These are phyloP conservation scores for Alectoria sarmentosa DNA, from an alignment of 495 filamentous ascomycete genomes.

Conservation along the genomic window DNA sequence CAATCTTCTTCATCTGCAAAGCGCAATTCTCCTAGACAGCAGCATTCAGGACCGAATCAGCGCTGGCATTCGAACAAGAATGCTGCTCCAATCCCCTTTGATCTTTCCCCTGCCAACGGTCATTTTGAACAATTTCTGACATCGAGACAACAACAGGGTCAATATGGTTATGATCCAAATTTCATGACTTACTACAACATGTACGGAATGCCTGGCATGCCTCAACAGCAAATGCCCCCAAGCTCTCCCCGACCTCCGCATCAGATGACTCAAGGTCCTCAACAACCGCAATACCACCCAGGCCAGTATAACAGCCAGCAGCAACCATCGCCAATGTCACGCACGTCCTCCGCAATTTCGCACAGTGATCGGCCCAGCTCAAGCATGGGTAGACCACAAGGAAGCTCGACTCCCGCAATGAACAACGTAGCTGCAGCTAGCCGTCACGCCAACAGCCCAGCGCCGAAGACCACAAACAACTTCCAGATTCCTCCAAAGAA, in stretches of 20 bases:
- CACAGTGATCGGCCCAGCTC: conserved; percentile 66
- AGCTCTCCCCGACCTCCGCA: conserved; percentile 46
- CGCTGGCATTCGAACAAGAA: conserved; percentile 31
- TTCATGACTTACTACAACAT: conserved; percentile 36
- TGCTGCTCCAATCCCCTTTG: conserved; percentile 36
- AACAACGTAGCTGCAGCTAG: conserved; percentile 50
- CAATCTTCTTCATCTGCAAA: conserved; percentile 41
- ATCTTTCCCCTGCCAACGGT: conserved; percentile 62
- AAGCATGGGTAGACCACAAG: conserved; percentile 63
- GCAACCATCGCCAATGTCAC: conserved; percentile 65
- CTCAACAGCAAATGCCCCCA: conserved; percentile 38
- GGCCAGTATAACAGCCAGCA: conserved; percentile 46
- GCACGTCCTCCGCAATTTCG: conserved; percentile 74
- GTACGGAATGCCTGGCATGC: conserved; percentile 7
- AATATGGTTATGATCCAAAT: conserved; percentile 44
- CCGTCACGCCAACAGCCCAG: conserved; percentile 45
- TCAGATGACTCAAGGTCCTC: conserved; percentile 47
- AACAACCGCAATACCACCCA: conserved; percentile 39
- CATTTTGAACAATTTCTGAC: conserved; percentile 73
- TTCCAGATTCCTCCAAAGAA: conserved; percentile 52
- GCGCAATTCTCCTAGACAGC: conserved; percentile 29
- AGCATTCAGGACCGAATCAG: conserved; percentile 24
- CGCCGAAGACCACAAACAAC: conserved; percentile 33
- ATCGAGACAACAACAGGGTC: conserved; percentile 48
- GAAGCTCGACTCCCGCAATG: conserved; percentile 49